These are phyloP conservation scores for Extremus antarcticus DNA, from an alignment of 495 filamentous ascomycete genomes.

Conservation along the genomic window DNA sequence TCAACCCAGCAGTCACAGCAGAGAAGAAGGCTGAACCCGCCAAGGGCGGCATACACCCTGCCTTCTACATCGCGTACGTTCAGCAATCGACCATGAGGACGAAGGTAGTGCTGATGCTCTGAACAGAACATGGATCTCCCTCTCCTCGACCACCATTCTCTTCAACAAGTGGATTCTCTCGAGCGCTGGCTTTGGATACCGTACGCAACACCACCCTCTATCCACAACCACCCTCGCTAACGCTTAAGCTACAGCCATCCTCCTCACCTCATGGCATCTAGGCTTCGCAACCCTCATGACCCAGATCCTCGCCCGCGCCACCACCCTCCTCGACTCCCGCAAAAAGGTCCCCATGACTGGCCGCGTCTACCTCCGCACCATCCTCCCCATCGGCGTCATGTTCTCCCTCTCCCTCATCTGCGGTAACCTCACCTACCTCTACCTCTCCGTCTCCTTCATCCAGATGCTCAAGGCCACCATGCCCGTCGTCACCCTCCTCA, in stretches of 20 bases:
- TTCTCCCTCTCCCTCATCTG: conserved; percentile 92
- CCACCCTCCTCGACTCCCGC: conserved; percentile 73
- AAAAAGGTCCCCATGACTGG: conserved; percentile 92
- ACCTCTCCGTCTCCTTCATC: conserved; percentile 88
- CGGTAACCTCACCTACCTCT: conserved; percentile 85
- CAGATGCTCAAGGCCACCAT: conserved; percentile 98
- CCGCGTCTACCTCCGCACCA: conserved; percentile 76
- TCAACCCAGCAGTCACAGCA: conserved; percentile 46
- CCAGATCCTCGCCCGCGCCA: conserved; percentile 76
- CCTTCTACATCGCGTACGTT: conserved; percentile 79
- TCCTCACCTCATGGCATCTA: conserved; percentile 91
- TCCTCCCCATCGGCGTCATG: conserved; percentile 85
- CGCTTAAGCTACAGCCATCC: conserved; percentile 36
- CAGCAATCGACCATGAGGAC: not conserved
- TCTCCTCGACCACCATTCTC: conserved; percentile 87
- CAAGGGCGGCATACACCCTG: conserved; percentile 62
- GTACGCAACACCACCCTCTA: conserved; percentile 19
- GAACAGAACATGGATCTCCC: conserved; percentile 72
- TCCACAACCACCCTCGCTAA: conserved; percentile 7
- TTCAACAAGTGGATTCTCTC: conserved; percentile 99
- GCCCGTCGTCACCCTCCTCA: conserved; percentile 77
- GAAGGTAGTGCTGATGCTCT: not conserved
- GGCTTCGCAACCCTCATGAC: conserved; percentile 82
- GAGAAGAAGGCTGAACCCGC: conserved; percentile 56
- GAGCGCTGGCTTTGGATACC: conserved; percentile 57